These are phyloP conservation scores for Ascochyta lentis DNA, from an alignment of 2,329 filamentous ascomycete species.

Conservation along the genomic window DNA sequence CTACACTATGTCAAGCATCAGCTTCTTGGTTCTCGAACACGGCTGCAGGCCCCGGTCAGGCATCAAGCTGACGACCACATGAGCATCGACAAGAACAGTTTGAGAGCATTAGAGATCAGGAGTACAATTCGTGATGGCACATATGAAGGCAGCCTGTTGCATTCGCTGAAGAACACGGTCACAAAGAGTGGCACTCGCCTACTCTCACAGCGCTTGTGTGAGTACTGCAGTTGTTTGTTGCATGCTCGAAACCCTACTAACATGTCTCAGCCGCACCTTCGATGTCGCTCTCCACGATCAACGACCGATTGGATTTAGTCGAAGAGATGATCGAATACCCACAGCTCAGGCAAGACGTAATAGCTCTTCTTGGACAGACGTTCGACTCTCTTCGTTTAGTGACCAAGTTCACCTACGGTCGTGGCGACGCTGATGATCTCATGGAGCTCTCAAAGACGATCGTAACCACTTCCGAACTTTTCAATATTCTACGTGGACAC, in stretches of 20 bases:
- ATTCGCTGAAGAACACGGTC: conserved; percentile 86
- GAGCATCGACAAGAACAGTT: conserved; percentile 89
- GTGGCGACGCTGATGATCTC: conserved; percentile 91
- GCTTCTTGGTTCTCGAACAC: conserved; percentile 77
- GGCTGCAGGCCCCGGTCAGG: conserved; percentile 81
- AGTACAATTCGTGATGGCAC: conserved; percentile 81
- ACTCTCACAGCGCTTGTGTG: conserved; percentile 82
- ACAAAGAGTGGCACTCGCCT: conserved; percentile 90
- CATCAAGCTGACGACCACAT: conserved; percentile 79
- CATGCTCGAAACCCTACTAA: background rate
- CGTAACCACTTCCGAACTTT: conserved; percentile 72
- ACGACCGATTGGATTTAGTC: conserved; percentile 80
- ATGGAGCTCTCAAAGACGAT: conserved; percentile 84
- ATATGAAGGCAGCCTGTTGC: conserved; percentile 83
- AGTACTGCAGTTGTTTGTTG: conserved; percentile 21
- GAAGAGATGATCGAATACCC: conserved; percentile 72
- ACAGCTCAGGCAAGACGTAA: conserved; percentile 72
- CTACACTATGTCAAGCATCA: conserved; percentile 83
- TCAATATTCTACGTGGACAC: conserved; percentile 43
- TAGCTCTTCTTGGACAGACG: conserved; percentile 72
- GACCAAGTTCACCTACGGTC: conserved; percentile 91
- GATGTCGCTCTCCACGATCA: conserved; percentile 81
- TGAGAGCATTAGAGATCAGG: conserved; percentile 87
- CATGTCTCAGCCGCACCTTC: conserved; percentile 72
- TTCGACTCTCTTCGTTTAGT: conserved; percentile 88